These are phyloP conservation scores for Sclerotinia subarctica DNA, from an alignment of 2,329 filamentous ascomycete genomes.

Conservation along the genomic window DNA sequence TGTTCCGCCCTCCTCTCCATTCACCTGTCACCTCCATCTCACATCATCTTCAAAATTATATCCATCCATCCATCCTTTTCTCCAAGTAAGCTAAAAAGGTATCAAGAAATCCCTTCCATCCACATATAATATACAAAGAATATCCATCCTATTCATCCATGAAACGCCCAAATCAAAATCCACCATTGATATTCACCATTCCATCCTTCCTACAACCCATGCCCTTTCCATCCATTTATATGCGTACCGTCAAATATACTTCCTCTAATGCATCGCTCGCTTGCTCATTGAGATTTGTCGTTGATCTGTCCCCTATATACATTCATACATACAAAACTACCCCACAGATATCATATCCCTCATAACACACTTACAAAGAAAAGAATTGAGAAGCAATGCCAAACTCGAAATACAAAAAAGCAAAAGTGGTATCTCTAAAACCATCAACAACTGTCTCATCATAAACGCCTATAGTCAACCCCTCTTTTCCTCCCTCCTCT, in stretches of 20 bases:
- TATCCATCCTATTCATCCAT: background rate
- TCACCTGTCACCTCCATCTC: background rate
- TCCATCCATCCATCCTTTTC: background rate
- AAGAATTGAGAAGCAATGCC: background rate
- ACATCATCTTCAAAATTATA: background rate
- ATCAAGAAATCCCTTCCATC: background rate
- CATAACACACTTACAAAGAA: background rate
- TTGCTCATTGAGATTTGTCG: background rate
- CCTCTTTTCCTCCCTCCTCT: too few relatives aligned
- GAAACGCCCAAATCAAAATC: constrained; percentile 1
- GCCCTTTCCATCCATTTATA: constrained; percentile 9
- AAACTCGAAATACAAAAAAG: background rate
- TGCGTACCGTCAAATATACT: background rate
- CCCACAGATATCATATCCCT: background rate
- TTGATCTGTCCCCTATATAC: background rate
- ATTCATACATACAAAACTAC: background rate
- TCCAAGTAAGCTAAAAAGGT: background rate
- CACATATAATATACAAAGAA: background rate
- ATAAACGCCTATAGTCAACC: background rate
- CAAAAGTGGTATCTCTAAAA: constrained; percentile 11
- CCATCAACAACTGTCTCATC: background rate
- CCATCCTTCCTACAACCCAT: background rate
- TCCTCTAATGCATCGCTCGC: constrained; percentile 9
- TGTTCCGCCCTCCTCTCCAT: background rate
- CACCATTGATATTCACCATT: background rate